Evolutionary conservation across 2,329 filamentous ascomycete species (phyloP).

Genomic region (Plectosphaerella sp.): DNA sequence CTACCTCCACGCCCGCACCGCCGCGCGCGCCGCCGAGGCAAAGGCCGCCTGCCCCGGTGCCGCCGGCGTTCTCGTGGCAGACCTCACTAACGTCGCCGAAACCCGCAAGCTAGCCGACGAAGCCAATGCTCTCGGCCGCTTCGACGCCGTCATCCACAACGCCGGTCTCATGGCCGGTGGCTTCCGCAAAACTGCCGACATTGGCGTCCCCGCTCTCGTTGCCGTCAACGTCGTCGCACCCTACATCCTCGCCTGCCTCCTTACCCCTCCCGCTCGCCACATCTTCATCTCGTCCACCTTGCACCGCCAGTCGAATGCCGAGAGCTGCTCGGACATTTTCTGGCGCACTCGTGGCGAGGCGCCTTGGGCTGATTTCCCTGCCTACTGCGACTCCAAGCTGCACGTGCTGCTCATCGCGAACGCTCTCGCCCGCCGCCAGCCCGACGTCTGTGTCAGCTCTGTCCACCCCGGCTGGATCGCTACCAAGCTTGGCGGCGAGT

Average conservation of each 20-base stretch:
- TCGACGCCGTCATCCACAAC: slow-evolving; percentile 55
- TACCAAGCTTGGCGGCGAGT: slow-evolving; percentile 47
- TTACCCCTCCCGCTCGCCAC: slow-evolving; percentile 41
- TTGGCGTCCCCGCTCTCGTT: slow-evolving; percentile 39
- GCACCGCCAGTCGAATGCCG: slow-evolving; percentile 41
- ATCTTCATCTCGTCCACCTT: slow-evolving; percentile 47
- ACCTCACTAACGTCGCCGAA: slow-evolving; percentile 45
- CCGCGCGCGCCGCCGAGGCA: slow-evolving; percentile 46
- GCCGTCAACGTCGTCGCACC: slow-evolving; percentile 54
- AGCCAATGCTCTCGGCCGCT: slow-evolving; percentile 42
- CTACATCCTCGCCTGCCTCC: slow-evolving; percentile 48
- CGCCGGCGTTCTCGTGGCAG: slow-evolving; percentile 44
- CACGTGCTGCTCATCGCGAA: slow-evolving; percentile 52
- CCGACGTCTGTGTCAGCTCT: slow-evolving; percentile 35
- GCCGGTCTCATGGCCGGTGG: slow-evolving; percentile 43
- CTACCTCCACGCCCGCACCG: slow-evolving; percentile 51
- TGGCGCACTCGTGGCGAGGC: slow-evolving; percentile 23
- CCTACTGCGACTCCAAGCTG: slow-evolving; percentile 51
- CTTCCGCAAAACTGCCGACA: slow-evolving; percentile 21
- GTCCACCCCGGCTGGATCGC: slow-evolving; percentile 51
- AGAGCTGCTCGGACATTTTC: slow-evolving; percentile 30
- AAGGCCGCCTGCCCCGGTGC: slow-evolving; percentile 42
- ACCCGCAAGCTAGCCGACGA: slow-evolving; percentile 46
- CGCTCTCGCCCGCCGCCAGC: slow-evolving; percentile 43
- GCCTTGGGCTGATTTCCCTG: slow-evolving; percentile 24